phyloP scores from a whole-genome alignment of 2,329 filamentous ascomycete genomes.

The Aaosphaeria arxii region DNA sequence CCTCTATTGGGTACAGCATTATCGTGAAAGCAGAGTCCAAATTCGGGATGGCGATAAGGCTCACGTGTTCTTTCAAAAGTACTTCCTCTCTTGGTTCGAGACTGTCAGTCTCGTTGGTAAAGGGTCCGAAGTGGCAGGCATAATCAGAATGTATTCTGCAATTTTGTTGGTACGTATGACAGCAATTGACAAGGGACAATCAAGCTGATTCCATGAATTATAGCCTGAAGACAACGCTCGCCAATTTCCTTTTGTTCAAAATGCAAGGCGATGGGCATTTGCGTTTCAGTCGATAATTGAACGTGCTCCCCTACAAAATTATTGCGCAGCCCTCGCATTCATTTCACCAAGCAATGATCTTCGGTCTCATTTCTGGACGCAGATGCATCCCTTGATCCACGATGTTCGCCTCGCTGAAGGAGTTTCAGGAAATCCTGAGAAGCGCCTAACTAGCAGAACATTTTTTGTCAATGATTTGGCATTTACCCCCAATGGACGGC shows the following conservation, averaged over 20 bases:
- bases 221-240: too few species aligned
- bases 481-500: background rate
- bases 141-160: too few species aligned
- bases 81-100: slow-evolving; percentile 45
- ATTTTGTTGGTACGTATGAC: too few species aligned
- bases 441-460: background rate
- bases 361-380: background rate
- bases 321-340: slow-evolving; percentile 4
- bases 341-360: slow-evolving; percentile 1
- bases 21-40: slow-evolving; percentile 4
- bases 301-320: slow-evolving; percentile 4
- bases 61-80: slow-evolving; percentile 29
- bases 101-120: slow-evolving; percentile 31
- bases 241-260: too few species aligned
- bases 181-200: too few species aligned
- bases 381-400: background rate
- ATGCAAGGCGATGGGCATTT: too few species aligned
- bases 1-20: slow-evolving; percentile 26
- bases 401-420: too few species aligned
- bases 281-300: background rate
- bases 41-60: slow-evolving; percentile 18
- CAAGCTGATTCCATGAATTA: too few species aligned
- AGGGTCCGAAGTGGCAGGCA: background rate
- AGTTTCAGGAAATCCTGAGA: too few species aligned
- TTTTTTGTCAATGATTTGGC: background rate